Base-by-base conservation (phyloP, 257 asterid species). In the Solanum sejunctum region DNA sequence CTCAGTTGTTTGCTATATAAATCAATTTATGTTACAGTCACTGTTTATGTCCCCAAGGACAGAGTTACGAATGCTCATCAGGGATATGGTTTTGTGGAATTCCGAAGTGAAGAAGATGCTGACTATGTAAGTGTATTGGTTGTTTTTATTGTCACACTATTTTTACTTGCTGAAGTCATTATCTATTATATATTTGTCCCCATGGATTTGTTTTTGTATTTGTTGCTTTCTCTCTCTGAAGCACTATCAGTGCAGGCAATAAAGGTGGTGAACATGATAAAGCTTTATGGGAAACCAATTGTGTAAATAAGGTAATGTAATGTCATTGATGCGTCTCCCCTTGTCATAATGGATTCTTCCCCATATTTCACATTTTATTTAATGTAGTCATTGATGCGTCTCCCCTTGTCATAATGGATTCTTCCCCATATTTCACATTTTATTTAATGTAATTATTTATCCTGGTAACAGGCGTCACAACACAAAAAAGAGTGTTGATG, bases 21-120 rank as follows among this genome's bases (percentile, higher is more conserved):
- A 49, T 75, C 61, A 51, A 85, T 86, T 41, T 85, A 26, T 83
- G 47, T 86, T 84, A 56, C 88, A 96, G 98, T 96, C 75, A 96
- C 94, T 86, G 99, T 96, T 60, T 96, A 96, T 89, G 99, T 96
- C 84, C 99, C 99, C 78, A 96, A 96, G 89, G 99, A 96, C 88
- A 91, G 98, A 91, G 98, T 96, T 73, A 94, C 99, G 60, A 93
- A 89, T 90, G 93, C 98, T 56, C 99, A 94, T 91, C 98, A 96
- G 89, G 98, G 98, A 28, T 96, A 96, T 64, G 98, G 98, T 73
- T 94, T 94, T 91, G 98, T 94, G 87, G 99, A 94, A 90, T 96
- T 94, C 87, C 93, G 98, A 85, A 92, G 98, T 81, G 99, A 96
- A 91, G 99, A 96, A 91, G 99, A 94, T 92, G 99, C 99, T 32